Percentiles rank a stretch among this genome's conserved stretches.
phyloP scores from a whole-genome alignment of 192 early-diverging fungal genomes.

The Coemansia sp. region DNA sequence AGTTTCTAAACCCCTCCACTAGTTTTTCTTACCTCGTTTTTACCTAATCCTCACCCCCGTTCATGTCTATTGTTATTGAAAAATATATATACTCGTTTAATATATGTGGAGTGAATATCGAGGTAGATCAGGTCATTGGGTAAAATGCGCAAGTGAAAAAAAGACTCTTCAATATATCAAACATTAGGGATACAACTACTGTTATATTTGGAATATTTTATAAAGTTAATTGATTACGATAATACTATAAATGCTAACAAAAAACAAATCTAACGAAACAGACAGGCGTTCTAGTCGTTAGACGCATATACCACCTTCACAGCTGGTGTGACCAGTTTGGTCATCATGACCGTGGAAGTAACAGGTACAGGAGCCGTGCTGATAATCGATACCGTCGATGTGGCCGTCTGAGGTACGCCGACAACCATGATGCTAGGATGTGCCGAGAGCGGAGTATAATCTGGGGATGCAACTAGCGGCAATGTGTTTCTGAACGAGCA shows the following conservation, averaged over 20 bases:
- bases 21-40: not conserved
- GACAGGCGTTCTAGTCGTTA: not conserved
- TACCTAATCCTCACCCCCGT: not conserved
- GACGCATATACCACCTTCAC: slow-evolving; percentile 40
- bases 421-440: slow-evolving; percentile 45
- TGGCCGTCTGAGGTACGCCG: slow-evolving; percentile 29
- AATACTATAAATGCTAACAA: not conserved
- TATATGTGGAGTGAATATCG: not conserved
- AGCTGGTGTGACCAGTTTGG: slow-evolving; percentile 43
- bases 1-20: not conserved
- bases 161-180: not conserved
- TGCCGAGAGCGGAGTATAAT: slow-evolving; percentile 14
- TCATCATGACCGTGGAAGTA: slow-evolving; percentile 42
- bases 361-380: slow-evolving; percentile 26
- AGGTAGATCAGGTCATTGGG: not conserved
- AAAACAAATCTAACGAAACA: not conserved
- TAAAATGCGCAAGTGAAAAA: not conserved
- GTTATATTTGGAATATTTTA: not conserved
- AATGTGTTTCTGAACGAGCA: slow-evolving; percentile 33
- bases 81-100: not conserved
- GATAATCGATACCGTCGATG: slow-evolving; percentile 4
- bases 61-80: not conserved
- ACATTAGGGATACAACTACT: too few species aligned
- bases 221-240: not conserved
- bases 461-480: slow-evolving; percentile 16